phyloP scores from a whole-genome alignment of 75 land plant species.

The Chamaecyparis obtusa region DNA sequence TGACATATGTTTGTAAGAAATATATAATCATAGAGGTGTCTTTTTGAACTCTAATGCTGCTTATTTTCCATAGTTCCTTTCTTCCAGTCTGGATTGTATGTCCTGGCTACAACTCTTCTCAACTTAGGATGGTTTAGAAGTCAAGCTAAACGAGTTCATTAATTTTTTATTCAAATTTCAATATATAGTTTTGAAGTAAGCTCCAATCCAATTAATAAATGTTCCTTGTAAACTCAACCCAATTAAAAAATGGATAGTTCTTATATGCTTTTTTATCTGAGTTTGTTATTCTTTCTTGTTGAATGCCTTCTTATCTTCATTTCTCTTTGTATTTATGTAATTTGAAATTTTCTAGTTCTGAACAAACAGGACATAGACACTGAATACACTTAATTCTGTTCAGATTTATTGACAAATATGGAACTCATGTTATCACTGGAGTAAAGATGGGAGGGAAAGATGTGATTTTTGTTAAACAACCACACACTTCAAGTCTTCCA shows the following conservation, averaged over 20 bases:
- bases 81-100: not conserved
- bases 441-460: slow-evolving; percentile 87
- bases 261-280: not conserved
- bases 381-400: not conserved
- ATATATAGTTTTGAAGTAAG: not conserved
- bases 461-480: slow-evolving; percentile 63
- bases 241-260: not conserved
- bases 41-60: not conserved
- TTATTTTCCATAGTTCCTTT: not conserved
- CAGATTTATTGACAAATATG: slow-evolving; percentile 91
- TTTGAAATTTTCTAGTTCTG: not conserved
- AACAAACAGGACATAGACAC: not conserved
- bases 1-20: not conserved
- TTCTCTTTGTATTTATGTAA: not conserved
- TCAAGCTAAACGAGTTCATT: not conserved
- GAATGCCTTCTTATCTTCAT: not conserved
- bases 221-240: not conserved
- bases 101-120: not conserved
- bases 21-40: not conserved
- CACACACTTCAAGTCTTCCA: slow-evolving; percentile 38
- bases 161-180: not conserved
- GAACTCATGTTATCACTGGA: slow-evolving; percentile 77
- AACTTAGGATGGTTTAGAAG: not conserved
- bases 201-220: not conserved
- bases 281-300: not conserved